These are phyloP conservation scores for Buddleja alternifolia DNA, from an alignment of 257 asterid species.

Conservation along the genomic window DNA sequence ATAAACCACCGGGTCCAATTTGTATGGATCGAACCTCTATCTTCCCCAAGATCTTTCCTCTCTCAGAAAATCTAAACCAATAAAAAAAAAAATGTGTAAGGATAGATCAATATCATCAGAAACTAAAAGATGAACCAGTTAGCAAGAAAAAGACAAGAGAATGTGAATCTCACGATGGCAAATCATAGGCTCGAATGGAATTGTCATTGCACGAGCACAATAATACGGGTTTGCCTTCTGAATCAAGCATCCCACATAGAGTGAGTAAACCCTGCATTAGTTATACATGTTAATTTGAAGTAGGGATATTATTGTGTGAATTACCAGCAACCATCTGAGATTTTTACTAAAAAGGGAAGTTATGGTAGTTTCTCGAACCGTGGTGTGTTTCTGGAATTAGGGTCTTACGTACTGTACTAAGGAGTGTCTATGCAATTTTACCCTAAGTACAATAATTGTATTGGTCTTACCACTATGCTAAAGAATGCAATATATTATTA, in stretches of 20 bases:
- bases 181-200: conserved; percentile 53
- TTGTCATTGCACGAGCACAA: conserved; percentile 69
- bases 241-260: conserved; percentile 73
- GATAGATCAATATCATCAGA: neutral
- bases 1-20: conserved; percentile 64
- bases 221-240: conserved; percentile 70
- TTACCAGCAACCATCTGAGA: too few relatives aligned
- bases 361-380: too few relatives aligned
- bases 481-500: neutral
- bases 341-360: too few relatives aligned
- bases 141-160: conserved; percentile 8
- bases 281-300: neutral
- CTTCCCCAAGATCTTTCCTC: conserved; percentile 64
- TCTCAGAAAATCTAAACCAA: conserved; percentile 53
- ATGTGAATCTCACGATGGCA: conserved; percentile 64
- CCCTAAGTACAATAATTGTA: neutral
- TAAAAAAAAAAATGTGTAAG: neutral
- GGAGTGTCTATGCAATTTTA: too few relatives aligned
- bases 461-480: neutral
- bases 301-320: too few relatives aligned
- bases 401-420: too few relatives aligned
- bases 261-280: conserved; percentile 60
- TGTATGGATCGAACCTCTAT: conserved; percentile 62
- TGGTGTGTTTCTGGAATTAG: too few relatives aligned
- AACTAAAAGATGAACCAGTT: conserved; percentile 16